Conservation (phyloP, 108 stramenopile species). For the Seminavis robusta region DNA sequence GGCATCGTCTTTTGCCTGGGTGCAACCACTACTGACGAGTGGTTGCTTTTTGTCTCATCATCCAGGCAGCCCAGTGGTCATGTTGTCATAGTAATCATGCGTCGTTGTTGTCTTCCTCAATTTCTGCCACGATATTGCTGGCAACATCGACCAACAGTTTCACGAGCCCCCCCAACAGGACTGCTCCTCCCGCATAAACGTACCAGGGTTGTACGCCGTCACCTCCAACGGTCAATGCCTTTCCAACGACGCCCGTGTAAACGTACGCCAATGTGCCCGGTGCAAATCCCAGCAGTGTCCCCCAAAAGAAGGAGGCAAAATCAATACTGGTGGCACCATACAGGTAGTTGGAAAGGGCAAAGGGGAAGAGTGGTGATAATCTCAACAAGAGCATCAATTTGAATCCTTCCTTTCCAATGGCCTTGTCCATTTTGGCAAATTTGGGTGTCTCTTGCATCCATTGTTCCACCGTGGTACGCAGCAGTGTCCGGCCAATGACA, state of each 20-base stretch:
- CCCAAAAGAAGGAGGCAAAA: slow-evolving; percentile 55
- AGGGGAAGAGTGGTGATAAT: slow-evolving; percentile 80
- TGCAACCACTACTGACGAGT: no score
- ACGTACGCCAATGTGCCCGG: slow-evolving; percentile 73
- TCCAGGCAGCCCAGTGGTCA: no score
- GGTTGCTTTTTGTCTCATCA: no score
- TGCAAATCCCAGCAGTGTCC: slow-evolving; percentile 55
- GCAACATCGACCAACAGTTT: slow-evolving; percentile 63
- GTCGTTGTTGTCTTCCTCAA: slow-evolving; percentile 31
- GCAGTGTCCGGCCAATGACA: slow-evolving; percentile 60
- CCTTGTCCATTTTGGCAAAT: slow-evolving; percentile 60
- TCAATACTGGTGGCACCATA: slow-evolving; percentile 68
- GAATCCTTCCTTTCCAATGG: slow-evolving; percentile 75
- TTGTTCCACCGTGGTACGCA: slow-evolving; percentile 52
- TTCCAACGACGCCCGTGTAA: slow-evolving; percentile 58
- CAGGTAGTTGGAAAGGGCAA: slow-evolving; percentile 81
- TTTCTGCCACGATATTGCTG: slow-evolving; percentile 41
- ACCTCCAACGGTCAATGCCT: slow-evolving; percentile 35
- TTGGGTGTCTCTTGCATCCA: slow-evolving; percentile 38
- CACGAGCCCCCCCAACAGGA: slow-evolving; percentile 29
- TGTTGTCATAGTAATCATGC: no score
- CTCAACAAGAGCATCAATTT: slow-evolving; percentile 73
- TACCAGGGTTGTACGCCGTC: slow-evolving; percentile 54
- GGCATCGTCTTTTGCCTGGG: no score
- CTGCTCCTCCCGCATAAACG: slow-evolving; percentile 44